phyloP scores from a whole-genome alignment of 1,284 basidiomycete species.

The Ceratorhiza oryzae-sativae region DNA sequence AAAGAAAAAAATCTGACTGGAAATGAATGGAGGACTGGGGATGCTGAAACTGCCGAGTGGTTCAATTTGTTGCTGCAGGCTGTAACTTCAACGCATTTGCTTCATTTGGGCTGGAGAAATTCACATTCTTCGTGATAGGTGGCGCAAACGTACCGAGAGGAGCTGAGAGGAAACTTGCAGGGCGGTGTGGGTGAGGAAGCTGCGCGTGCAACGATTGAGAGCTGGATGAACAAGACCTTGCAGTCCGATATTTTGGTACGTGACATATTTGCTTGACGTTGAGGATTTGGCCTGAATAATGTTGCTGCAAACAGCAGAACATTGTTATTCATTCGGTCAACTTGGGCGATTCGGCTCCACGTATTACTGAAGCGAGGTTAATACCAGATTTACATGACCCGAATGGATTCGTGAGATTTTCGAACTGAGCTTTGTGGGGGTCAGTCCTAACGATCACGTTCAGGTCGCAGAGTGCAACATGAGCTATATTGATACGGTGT shows the following conservation, averaged over 20 bases:
- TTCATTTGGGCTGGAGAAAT: not conserved
- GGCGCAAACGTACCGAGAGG: conserved; percentile 72
- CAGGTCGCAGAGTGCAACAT: conserved; percentile 49
- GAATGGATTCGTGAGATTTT: conserved; percentile 62
- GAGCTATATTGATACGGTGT: conserved; percentile 72
- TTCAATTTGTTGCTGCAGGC: conserved; percentile 73
- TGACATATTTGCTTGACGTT: conserved; percentile 6
- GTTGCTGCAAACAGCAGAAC: conserved; percentile 61
- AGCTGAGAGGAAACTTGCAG: conserved; percentile 65
- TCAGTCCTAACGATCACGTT: not conserved
- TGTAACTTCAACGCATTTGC: conserved; percentile 51
- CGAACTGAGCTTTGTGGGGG: not conserved
- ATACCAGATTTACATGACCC: conserved; percentile 52
- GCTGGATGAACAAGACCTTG: conserved; percentile 71
- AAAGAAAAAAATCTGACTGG: conserved; percentile 21
- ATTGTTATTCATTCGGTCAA: conserved; percentile 78
- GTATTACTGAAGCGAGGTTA: conserved; percentile 64
- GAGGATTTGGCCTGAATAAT: not conserved
- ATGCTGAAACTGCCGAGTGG: conserved; percentile 75
- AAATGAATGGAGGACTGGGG: conserved; percentile 34
- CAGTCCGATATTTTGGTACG: conserved; percentile 66
- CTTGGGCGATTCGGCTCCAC: conserved; percentile 72
- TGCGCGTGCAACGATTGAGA: conserved; percentile 71
- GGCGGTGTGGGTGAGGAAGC: conserved; percentile 75
- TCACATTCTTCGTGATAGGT: conserved; percentile 56